Evolutionary conservation across 257 asterid species (phyloP), one percentile per base, ranked within the genome.

Genomic region (Scutellaria galericulata): DNA sequence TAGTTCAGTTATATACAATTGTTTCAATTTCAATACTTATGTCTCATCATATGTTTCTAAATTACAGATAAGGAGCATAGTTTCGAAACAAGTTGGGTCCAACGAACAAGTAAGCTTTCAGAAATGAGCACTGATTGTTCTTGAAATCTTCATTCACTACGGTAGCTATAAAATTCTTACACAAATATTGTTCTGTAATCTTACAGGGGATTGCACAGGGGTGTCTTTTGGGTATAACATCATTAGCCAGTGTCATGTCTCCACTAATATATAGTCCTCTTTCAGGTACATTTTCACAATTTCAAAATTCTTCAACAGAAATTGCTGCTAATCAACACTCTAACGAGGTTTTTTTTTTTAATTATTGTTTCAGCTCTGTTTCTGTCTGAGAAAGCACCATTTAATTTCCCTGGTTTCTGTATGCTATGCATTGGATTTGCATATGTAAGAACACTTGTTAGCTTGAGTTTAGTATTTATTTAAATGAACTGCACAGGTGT

Each of bases 161-260:
- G 24, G 13, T 24, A 3, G 5, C 12, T 12, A 1, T 6, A 18
- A 18, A 15, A 14, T 52, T 52, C 31, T 52, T 7, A 7, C 27
- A 4, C 7, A 48, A 22, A 7, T 2, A 63, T 18, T 12, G n/a
- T 6, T 63, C 6, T 9, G 12, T 14, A 60, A 27, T 14, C 51
- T 50, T 27, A 57, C 62, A 74, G 78, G 78, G 78, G 60, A 37
- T 66, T 20, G 59, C 78, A 55, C 74, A 66, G 12, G 78, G 78
- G 37, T 45, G 68, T 57, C 45, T 74, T 7, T 66, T 74, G 13
- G 74, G 31, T 56, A 47, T 74, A 39, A 66, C 78, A 7, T 74
- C 78, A 45, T 66, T 74, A 55, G 46, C 78, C 39, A 41, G 52
- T 20, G 7, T 74, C 62, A 0, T 74, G 0, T 22, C 74, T 48